phyloP scores from a whole-genome alignment of 805 yeast species.

The Myxozyma monticola region DNA sequence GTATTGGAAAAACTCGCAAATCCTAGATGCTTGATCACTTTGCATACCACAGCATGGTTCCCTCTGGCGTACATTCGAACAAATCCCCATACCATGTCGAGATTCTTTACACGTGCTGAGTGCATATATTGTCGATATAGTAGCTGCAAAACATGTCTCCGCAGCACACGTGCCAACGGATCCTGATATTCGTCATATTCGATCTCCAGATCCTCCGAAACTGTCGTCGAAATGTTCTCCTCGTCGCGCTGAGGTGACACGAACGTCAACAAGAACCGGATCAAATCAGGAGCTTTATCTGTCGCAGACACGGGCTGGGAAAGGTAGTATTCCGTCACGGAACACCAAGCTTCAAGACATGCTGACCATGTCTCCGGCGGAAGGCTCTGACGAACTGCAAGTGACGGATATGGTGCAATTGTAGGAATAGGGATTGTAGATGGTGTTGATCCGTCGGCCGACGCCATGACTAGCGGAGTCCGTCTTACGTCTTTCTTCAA shows the following conservation, averaged over 20 bases:
- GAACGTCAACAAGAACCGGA: constrained; percentile 13
- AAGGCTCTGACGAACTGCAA: constrained; percentile 2
- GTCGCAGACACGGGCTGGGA: background rate
- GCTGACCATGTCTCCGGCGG: constrained; percentile 9
- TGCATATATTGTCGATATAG: constrained; percentile 14
- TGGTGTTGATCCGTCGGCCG: too few relatives aligned
- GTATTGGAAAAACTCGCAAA: background rate
- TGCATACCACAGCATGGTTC: constrained; percentile 5
- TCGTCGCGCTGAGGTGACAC: constrained; percentile 15
- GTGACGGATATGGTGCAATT: constrained; percentile 11
- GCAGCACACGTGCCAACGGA: constrained; percentile 5
- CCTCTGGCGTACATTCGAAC: constrained; percentile 11
- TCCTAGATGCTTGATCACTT: constrained; percentile 10
- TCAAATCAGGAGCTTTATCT: background rate
- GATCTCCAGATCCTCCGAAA: background rate
- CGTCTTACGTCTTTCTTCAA: too few relatives aligned
- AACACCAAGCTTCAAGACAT: constrained; percentile 12
- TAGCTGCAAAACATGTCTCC: constrained; percentile 15
- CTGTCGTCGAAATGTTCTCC: background rate
- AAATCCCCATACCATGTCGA: constrained; percentile 29
- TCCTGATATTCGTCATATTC: constrained; percentile 8
- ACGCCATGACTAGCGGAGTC: too few relatives aligned
- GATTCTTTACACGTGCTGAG: constrained; percentile 13
- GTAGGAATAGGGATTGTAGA: constrained; percentile 13
- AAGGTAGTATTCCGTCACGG: constrained; percentile 12